phyloP scores from a whole-genome alignment of 768 basidiomycete genomes.

The Xerocomellus intermedius region DNA sequence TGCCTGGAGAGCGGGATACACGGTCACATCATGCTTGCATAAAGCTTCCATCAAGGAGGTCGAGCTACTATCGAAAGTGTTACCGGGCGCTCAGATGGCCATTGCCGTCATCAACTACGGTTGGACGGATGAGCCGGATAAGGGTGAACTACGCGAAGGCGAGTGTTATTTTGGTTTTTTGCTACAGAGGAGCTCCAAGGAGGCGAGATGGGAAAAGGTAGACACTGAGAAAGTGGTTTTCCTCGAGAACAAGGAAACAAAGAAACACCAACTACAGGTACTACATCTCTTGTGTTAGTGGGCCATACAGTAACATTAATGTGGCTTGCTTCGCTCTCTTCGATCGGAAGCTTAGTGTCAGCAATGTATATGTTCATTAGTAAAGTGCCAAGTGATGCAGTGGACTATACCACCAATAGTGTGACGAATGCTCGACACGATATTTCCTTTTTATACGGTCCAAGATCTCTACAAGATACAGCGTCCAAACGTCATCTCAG shows the following conservation, averaged over 20 bases:
- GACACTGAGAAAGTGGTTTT: conserved; percentile 2
- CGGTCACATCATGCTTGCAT: background rate
- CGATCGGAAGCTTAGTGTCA: too few species aligned
- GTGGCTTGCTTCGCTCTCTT: too few species aligned
- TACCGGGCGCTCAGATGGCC: background rate
- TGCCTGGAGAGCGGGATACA: background rate
- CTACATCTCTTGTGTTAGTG: background rate
- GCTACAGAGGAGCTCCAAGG: background rate
- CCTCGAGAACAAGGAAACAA: background rate
- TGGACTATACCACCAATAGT: too few species aligned
- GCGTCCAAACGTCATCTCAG: background rate
- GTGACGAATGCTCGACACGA: too few species aligned
- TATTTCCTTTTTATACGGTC: background rate
- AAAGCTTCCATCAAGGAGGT: background rate
- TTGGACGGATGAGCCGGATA: background rate
- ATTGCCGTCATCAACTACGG: conserved; percentile 1
- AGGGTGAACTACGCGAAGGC: background rate
- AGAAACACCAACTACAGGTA: background rate
- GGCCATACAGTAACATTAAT: too few species aligned
- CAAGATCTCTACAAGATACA: background rate
- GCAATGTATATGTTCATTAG: too few species aligned
- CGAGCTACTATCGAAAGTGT: background rate
- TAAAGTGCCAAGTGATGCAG: too few species aligned
- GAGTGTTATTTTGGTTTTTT: conserved; percentile 3
- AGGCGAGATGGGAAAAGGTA: background rate